phyloP scores from a whole-genome alignment of 176 grass and related monocot species.

The Carex littledalei region DNA sequence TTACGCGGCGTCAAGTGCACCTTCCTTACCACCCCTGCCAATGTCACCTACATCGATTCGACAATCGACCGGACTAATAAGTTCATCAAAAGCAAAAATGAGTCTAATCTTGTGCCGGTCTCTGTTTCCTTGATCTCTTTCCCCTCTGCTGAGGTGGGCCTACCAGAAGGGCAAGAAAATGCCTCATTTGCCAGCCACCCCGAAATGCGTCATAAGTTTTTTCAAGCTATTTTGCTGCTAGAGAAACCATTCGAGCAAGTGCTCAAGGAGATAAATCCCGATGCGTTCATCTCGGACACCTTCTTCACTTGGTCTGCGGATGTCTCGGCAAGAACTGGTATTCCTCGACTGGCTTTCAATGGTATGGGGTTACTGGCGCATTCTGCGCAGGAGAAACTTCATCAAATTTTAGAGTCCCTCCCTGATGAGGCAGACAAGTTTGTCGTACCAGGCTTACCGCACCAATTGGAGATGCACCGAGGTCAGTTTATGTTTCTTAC shows the following conservation, averaged over 20 bases:
- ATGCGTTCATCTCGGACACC: constrained; percentile 36
- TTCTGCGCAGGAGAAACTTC: background rate
- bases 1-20: constrained; percentile 44
- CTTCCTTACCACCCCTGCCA: constrained; percentile 49
- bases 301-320: constrained; percentile 41
- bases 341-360: constrained; percentile 40
- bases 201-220: constrained; percentile 18
- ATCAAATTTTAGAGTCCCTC: constrained; percentile 10
- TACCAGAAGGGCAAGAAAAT: constrained; percentile 39
- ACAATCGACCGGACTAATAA: constrained; percentile 41
- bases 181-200: background rate
- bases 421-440: background rate
- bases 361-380: constrained; percentile 39
- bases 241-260: constrained; percentile 35
- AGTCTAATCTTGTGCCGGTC: background rate
- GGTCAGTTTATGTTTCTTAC: constrained; percentile 9
- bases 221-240: background rate
- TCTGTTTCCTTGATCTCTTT: constrained; percentile 27
- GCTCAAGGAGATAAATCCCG: constrained; percentile 18
- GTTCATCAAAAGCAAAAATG: background rate
- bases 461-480: constrained; percentile 32
- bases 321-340: constrained; percentile 21
- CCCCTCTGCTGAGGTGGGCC: constrained; percentile 43
- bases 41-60: constrained; percentile 31
- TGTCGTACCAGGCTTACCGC: constrained; percentile 36